Base-by-base conservation (phyloP, 2,329 filamentous ascomycete species). In the Aspergillus fumigatus region DNA sequence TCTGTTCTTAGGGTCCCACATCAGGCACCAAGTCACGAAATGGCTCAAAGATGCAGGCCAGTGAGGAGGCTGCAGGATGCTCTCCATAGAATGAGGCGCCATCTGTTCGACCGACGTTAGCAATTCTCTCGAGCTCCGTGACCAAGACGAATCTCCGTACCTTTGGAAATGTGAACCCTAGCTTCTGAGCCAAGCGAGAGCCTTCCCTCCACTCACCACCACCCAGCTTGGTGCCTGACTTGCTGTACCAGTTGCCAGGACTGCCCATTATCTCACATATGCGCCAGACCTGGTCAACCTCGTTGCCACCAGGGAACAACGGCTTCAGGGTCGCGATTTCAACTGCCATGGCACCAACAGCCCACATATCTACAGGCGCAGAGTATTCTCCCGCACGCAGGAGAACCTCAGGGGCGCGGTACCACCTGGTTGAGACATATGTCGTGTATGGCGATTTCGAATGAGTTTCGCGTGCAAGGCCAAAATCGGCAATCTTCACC, bases 201-300 rank as follows among this genome's bases (percentile, higher is more conserved):
- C 94, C 94, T 57, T 99, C 94, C 68, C 92, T 91, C 94, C 94
- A 99, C 65, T 99, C 94, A 68, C 94, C 94, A 69, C 94, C 94
- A 54, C 94, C 94, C 27, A 99, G 90, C 63, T 88, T 89, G 26
- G 82, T 81, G 25, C 92, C 92, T 4, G 89, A 82, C 76, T 97
- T 97, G 80, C 90, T 96, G 73, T 96, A 94, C 94, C 94, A 99
- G 77, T 93, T 93, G 48, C 94, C 94, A 2, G 94, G 94, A 77
- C 93, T 97, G 51, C 94, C 94, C 94, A 99, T 99, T 57, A 99
- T 96, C 73, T 99, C 94, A 71, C 94, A 99, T 0, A 99, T 90
- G 65, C 94, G 88, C 94, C 94, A 99, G 1, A 99, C 94, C 74
- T 99, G 94, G 67, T 99, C 94, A 1, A 99, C 94, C 78, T 99